These are phyloP conservation scores for Fusarium beomiforme DNA, from an alignment of 2,329 filamentous ascomycete genomes.

Conservation along the genomic window DNA sequence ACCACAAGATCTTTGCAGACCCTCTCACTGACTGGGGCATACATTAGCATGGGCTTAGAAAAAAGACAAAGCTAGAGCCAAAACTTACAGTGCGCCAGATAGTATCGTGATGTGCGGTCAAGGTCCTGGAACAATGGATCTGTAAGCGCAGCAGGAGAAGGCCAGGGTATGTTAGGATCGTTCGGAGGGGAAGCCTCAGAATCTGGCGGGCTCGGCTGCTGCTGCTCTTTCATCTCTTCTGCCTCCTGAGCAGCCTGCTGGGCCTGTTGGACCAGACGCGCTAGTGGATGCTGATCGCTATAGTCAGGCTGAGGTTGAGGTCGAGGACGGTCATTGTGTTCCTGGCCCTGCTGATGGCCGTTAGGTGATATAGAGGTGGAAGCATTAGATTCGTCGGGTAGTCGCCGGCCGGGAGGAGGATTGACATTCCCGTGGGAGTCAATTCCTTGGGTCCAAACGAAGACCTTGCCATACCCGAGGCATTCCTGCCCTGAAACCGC, in stretches of 20 bases:
- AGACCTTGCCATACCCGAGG: constrained; percentile 69
- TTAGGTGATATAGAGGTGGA: constrained; percentile 14
- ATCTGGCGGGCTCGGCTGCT: neutral
- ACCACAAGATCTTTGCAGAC: constrained; percentile 65
- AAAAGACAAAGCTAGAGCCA: constrained; percentile 1
- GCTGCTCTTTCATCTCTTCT: constrained; percentile 17
- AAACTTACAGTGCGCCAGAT: constrained; percentile 60
- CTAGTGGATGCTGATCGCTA: constrained; percentile 35
- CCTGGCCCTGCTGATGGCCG: constrained; percentile 8
- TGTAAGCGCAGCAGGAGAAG: constrained; percentile 49
- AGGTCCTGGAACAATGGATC: constrained; percentile 68
- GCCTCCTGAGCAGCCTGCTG: constrained; percentile 31
- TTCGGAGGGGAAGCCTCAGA: constrained; percentile 1
- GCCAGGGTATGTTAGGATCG: constrained; percentile 30
- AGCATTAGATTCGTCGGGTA: constrained; percentile 33
- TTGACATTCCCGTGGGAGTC: constrained; percentile 59
- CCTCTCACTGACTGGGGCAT: constrained; percentile 53
- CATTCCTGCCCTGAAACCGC: constrained; percentile 64
- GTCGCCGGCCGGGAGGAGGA: constrained; percentile 42
- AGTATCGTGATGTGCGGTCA: constrained; percentile 55
- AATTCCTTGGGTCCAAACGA: constrained; percentile 67
- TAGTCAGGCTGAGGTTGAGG: constrained; percentile 33
- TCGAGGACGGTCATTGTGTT: constrained; percentile 10
- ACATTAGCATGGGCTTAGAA: constrained; percentile 39
- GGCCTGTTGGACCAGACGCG: constrained; percentile 22